Evolutionary conservation across 192 early-diverging fungal species (phyloP).

Genomic region (Phlyctochytrium planicorne): DNA sequence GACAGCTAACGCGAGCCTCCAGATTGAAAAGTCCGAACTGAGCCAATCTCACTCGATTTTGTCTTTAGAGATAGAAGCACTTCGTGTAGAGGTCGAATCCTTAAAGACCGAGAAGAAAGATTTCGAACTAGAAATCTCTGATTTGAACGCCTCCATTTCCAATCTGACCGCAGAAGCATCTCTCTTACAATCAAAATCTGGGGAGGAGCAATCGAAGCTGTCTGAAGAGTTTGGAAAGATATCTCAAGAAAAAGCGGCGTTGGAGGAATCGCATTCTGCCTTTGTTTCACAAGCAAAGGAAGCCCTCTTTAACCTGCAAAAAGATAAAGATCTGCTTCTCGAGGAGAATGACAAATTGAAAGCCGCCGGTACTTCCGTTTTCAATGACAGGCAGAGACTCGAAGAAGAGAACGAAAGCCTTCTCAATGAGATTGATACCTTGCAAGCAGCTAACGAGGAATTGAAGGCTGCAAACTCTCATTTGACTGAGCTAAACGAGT

Average conservation of each 20-base stretch:
- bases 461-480: neutral
- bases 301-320: neutral
- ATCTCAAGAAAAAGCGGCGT: neutral
- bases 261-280: neutral
- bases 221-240: too few species aligned
- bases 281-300: neutral
- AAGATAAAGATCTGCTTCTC: neutral
- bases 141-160: neutral
- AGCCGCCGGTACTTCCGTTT: neutral
- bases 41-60: too few species aligned
- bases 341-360: neutral
- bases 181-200: too few species aligned
- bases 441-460: slow-evolving; percentile 2
- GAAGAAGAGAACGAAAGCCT: neutral
- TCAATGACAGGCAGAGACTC: neutral
- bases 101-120: neutral
- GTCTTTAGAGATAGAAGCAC: neutral
- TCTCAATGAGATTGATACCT: neutral
- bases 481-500: neutral
- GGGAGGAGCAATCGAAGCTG: too few species aligned
- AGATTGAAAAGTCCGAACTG: too few species aligned
- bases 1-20: too few species aligned
- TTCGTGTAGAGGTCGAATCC: neutral
- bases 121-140: neutral
- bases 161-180: too few species aligned